Conservation (phyloP, 345 rosid genomes). For the Passiflora organensis region DNA sequence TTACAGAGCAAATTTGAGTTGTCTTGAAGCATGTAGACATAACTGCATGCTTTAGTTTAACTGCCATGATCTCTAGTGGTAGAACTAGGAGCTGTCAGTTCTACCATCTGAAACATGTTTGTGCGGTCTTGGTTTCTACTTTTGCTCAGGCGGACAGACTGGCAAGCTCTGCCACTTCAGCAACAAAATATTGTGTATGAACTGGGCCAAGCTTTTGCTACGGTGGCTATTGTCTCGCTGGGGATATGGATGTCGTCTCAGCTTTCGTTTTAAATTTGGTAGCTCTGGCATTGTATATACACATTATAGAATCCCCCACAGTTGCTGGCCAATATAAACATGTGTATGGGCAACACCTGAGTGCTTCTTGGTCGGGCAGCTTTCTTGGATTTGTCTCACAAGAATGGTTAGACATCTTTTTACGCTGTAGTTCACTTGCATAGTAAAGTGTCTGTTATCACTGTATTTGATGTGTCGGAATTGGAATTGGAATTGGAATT, state of each 20-base stretch:
- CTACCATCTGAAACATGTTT: background rate
- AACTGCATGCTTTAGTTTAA: background rate
- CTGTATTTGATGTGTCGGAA: no score
- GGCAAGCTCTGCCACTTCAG: slow-evolving; percentile 62
- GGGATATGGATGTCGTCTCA: slow-evolving; percentile 78
- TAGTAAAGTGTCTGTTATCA: no score
- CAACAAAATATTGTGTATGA: slow-evolving; percentile 48
- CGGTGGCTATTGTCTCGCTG: slow-evolving; percentile 59
- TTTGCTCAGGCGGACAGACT: slow-evolving; percentile 54
- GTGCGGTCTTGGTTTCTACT: slow-evolving; percentile 8
- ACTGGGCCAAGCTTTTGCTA: slow-evolving; percentile 69
- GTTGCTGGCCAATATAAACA: no score
- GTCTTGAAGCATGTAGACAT: background rate
- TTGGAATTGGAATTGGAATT: no score
- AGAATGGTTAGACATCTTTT: no score
- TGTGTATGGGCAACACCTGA: no score
- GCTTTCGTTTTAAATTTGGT: slow-evolving; percentile 34
- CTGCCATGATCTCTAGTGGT: background rate
- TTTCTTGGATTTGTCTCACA: no score
- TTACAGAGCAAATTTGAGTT: no score
- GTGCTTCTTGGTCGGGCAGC: no score
- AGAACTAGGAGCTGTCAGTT: background rate
- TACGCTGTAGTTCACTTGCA: no score
- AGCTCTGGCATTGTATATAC: slow-evolving; percentile 24
- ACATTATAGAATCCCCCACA: no score